Percentiles rank a stretch among this genome's conserved stretches.
phyloP scores from a whole-genome alignment of 148 eudicot genomes.

The Vaccinium corymbosum region DNA sequence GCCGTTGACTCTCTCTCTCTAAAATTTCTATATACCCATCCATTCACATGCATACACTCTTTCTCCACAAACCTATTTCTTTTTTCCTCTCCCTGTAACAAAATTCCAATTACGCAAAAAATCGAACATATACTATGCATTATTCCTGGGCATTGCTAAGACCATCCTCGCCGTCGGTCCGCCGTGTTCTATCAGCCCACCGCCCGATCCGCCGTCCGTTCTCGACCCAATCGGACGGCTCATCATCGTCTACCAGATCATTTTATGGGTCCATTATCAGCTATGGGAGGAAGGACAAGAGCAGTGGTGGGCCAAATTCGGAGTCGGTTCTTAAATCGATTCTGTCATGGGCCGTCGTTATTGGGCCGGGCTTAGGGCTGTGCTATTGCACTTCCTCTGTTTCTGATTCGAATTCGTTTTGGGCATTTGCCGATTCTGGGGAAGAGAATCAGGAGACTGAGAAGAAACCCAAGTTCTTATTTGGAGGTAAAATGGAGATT shows the following conservation, averaged over 20 bases:
- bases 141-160: conserved; percentile 27
- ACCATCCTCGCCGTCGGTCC: conserved; percentile 18
- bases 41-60: background rate
- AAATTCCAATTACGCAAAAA: background rate
- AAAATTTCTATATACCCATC: background rate
- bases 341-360: conserved; percentile 35
- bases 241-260: background rate
- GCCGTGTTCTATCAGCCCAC: conserved; percentile 15
- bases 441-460: conserved; percentile 10
- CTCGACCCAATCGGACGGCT: conserved; percentile 17
- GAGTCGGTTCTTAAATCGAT: conserved; percentile 22
- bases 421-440: conserved; percentile 48
- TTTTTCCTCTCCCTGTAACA: background rate
- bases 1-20: conserved; percentile 4
- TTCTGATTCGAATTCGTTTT: conserved; percentile 15
- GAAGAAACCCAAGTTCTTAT: conserved; percentile 45
- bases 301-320: background rate
- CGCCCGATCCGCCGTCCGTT: conserved; percentile 16
- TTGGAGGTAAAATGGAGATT: conserved; percentile 36
- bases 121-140: conserved; percentile 30
- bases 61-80: background rate
- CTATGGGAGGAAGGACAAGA: background rate
- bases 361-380: conserved; percentile 53
- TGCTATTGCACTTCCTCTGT: conserved; percentile 31
- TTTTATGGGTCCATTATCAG: background rate